phyloP scores from a whole-genome alignment of 2,329 filamentous ascomycete species.

The Endothia cerciana region DNA sequence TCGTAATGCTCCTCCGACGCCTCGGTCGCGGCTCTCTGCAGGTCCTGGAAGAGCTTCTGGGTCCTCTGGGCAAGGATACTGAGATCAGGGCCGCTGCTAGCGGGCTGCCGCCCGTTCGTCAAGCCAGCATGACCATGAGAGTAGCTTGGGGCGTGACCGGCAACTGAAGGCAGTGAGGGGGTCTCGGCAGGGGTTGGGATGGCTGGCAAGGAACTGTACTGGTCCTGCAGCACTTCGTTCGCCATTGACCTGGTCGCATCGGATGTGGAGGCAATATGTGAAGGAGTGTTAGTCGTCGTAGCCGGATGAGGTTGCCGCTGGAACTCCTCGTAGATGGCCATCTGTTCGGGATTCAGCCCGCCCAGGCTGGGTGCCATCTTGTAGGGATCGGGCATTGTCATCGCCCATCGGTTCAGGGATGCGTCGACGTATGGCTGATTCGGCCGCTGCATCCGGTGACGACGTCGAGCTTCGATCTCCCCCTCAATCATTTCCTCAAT shows the following conservation, averaged over 20 bases:
- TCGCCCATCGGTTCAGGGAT: slow-evolving; percentile 85
- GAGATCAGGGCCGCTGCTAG: slow-evolving; percentile 48
- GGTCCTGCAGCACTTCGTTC: slow-evolving; percentile 67
- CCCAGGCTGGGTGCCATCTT: slow-evolving; percentile 71
- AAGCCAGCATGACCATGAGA: slow-evolving; percentile 53
- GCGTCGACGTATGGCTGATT: slow-evolving; percentile 85
- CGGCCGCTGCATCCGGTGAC: slow-evolving; percentile 74
- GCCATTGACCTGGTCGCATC: slow-evolving; percentile 65
- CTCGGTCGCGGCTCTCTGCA: slow-evolving; percentile 57
- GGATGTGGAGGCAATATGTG: slow-evolving; percentile 61
- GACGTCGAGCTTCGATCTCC: slow-evolving; percentile 76
- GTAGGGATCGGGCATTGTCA: slow-evolving; percentile 92
- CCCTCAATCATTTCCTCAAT: slow-evolving; percentile 91
- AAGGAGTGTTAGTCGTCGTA: slow-evolving; percentile 56
- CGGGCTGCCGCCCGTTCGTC: slow-evolving; percentile 55
- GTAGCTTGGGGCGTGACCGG: slow-evolving; percentile 59
- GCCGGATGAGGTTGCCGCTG: slow-evolving; percentile 77
- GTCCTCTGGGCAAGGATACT: slow-evolving; percentile 58
- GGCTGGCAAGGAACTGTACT: slow-evolving; percentile 60
- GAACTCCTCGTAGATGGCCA: slow-evolving; percentile 97
- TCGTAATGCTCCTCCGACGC: slow-evolving; percentile 62
- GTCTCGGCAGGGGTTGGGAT: slow-evolving; percentile 65
- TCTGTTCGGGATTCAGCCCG: slow-evolving; percentile 87
- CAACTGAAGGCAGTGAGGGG: slow-evolving; percentile 57
- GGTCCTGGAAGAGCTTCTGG: slow-evolving; percentile 60